Percentiles rank a stretch among this genome's conserved stretches.
phyloP scores from a whole-genome alignment of 1,139 yeast species.

The Yamadazyma conglobata region DNA sequence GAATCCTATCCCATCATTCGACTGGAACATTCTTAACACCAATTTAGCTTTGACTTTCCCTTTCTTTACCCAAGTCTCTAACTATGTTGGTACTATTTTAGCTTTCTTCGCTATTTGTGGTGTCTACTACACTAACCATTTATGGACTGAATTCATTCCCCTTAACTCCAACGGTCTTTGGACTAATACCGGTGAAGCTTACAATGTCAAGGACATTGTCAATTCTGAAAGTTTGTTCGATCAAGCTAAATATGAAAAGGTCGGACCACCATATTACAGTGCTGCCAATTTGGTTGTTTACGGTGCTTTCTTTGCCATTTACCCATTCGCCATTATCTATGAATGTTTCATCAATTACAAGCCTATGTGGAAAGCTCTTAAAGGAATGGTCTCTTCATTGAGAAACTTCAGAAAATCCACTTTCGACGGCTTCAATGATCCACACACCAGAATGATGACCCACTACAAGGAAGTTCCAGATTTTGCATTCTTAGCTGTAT shows the following conservation, averaged over 20 bases:
- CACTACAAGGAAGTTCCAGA: slow-evolving; percentile 60
- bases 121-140: slow-evolving; percentile 32
- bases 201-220: slow-evolving; percentile 28
- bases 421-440: slow-evolving; percentile 49
- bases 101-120: slow-evolving; percentile 28
- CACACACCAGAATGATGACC: slow-evolving; percentile 54
- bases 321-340: slow-evolving; percentile 40
- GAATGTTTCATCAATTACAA: slow-evolving; percentile 36
- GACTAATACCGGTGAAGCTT: slow-evolving; percentile 29
- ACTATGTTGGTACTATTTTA: slow-evolving; percentile 28
- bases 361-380: slow-evolving; percentile 32
- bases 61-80: slow-evolving; percentile 32
- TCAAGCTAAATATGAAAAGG: slow-evolving; percentile 32
- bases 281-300: slow-evolving; percentile 48
- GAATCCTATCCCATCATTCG: slow-evolving; percentile 42
- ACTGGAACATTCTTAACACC: slow-evolving; percentile 41
- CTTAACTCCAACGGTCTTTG: slow-evolving; percentile 34
- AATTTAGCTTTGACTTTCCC: slow-evolving; percentile 36
- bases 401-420: slow-evolving; percentile 40
- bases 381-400: slow-evolving; percentile 14
- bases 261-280: slow-evolving; percentile 55
- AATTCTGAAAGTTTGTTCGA: slow-evolving; percentile 27
- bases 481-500: slow-evolving; percentile 49
- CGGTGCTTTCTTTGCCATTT: slow-evolving; percentile 38
- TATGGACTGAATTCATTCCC: slow-evolving; percentile 36